Conservation (phyloP, 1,284 basidiomycete genomes). For the Malassezia vespertilionis region DNA sequence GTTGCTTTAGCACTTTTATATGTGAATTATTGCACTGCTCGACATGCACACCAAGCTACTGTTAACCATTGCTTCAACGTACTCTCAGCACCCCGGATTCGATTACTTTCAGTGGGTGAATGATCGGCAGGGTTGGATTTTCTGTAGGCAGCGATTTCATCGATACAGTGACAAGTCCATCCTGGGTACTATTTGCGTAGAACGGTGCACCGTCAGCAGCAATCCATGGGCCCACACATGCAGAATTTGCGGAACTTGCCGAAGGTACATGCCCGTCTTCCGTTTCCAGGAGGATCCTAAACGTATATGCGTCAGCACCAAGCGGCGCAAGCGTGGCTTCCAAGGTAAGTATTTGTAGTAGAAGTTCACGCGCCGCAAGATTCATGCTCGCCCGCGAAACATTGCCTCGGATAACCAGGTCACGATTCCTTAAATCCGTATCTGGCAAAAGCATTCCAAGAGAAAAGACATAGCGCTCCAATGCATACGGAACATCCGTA, state of each 20-base stretch:
- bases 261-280: neutral
- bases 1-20: no score
- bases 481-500: constrained; percentile 58
- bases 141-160: neutral
- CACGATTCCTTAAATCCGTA: constrained; percentile 56
- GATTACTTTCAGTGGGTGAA: constrained; percentile 12
- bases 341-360: constrained; percentile 8
- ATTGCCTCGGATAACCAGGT: constrained; percentile 29
- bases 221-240: constrained; percentile 5
- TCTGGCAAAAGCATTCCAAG: constrained; percentile 59
- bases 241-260: neutral
- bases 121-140: neutral
- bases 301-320: constrained; percentile 6
- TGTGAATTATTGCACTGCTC: no score
- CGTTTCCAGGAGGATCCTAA: constrained; percentile 10
- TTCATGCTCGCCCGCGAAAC: constrained; percentile 1
- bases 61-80: neutral
- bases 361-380: constrained; percentile 6
- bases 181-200: neutral
- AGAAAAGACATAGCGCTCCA: constrained; percentile 58
- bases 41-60: constrained; percentile 5
- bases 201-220: constrained; percentile 7
- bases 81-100: constrained; percentile 16
- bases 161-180: neutral
- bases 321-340: constrained; percentile 2